Percentiles rank a stretch among this genome's conserved stretches.
Conservation (phyloP, 305 asterid species). For the Galium porrigens region DNA sequence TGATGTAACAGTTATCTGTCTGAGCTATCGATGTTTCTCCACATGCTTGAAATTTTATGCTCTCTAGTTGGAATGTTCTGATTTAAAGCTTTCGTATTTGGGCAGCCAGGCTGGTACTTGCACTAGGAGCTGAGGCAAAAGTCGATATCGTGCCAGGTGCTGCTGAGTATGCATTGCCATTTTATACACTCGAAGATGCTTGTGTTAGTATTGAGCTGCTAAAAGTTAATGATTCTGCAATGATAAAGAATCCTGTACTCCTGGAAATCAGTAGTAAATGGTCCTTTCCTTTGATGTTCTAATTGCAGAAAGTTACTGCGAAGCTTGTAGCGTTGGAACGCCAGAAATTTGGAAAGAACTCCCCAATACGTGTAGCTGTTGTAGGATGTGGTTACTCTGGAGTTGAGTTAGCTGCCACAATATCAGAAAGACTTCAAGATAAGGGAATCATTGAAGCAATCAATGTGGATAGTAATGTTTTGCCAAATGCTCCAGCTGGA, state of each 20-base stretch:
- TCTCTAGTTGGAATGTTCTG: slow-evolving; percentile 16
- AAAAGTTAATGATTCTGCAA: neutral
- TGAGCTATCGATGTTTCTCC: neutral
- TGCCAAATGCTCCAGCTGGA: slow-evolving; percentile 71
- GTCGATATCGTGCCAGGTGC: slow-evolving; percentile 87
- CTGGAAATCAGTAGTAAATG: slow-evolving; percentile 7
- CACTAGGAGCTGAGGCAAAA: slow-evolving; percentile 81
- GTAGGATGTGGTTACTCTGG: slow-evolving; percentile 98
- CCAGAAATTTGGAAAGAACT: slow-evolving; percentile 46
- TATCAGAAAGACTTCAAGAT: slow-evolving; percentile 69
- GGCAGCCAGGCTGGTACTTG: slow-evolving; percentile 99
- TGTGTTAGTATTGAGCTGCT: slow-evolving; percentile 36
- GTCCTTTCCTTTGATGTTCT: slow-evolving; percentile 14
- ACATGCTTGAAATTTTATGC: neutral
- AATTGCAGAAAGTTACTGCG: slow-evolving; percentile 59
- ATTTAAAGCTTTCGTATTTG: slow-evolving; percentile 25
- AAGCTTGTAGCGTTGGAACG: slow-evolving; percentile 55
- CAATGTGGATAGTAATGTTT: slow-evolving; percentile 51
- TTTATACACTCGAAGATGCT: slow-evolving; percentile 90
- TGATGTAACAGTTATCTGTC: too few species aligned
- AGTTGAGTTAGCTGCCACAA: slow-evolving; percentile 78
- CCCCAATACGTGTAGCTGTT: slow-evolving; percentile 59
- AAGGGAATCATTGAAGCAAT: slow-evolving; percentile 69
- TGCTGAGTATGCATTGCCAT: slow-evolving; percentile 64
- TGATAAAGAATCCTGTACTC: too few species aligned